phyloP scores from a whole-genome alignment of 495 filamentous ascomycete species.

The Neurospora sp. region DNA sequence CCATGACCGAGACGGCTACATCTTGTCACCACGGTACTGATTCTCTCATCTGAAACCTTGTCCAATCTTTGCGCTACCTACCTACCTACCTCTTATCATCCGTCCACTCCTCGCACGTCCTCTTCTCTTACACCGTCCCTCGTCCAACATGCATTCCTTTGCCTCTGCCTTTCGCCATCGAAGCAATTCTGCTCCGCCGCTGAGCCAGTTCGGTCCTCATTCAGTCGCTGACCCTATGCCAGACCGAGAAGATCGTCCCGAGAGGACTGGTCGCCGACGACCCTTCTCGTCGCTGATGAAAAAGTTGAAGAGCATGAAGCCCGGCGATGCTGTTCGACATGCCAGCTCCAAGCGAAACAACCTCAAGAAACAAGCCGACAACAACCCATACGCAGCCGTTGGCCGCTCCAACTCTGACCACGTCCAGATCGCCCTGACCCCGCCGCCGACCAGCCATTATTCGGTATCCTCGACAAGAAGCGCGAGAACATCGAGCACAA shows the following conservation, averaged over 20 bases:
- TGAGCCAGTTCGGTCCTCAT: slow-evolving; percentile 6
- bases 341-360: slow-evolving; percentile 19
- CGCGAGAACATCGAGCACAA: slow-evolving; percentile 22
- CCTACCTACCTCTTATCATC: slow-evolving; percentile 7
- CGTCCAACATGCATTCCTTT: slow-evolving; percentile 7
- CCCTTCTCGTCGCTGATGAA: slow-evolving; percentile 94
- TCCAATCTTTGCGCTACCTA: background rate
- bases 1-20: slow-evolving; percentile 53
- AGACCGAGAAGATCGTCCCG: slow-evolving; percentile 33
- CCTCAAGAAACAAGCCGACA: slow-evolving; percentile 51
- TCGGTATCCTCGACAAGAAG: slow-evolving; percentile 46
- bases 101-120: background rate
- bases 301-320: slow-evolving; percentile 79
- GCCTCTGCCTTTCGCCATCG: slow-evolving; percentile 9
- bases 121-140: background rate
- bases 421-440: slow-evolving; percentile 13
- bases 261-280: slow-evolving; percentile 47
- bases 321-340: slow-evolving; percentile 26
- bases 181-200: slow-evolving; percentile 7
- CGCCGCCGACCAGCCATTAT: slow-evolving; percentile 42
- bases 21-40: slow-evolving; percentile 52
- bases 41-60: slow-evolving; percentile 5
- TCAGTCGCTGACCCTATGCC: slow-evolving; percentile 15
- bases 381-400: slow-evolving; percentile 78
- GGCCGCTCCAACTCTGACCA: slow-evolving; percentile 15